These are phyloP conservation scores for Capronia americana DNA, from an alignment of 2,329 filamentous ascomycete genomes.

Conservation along the genomic window DNA sequence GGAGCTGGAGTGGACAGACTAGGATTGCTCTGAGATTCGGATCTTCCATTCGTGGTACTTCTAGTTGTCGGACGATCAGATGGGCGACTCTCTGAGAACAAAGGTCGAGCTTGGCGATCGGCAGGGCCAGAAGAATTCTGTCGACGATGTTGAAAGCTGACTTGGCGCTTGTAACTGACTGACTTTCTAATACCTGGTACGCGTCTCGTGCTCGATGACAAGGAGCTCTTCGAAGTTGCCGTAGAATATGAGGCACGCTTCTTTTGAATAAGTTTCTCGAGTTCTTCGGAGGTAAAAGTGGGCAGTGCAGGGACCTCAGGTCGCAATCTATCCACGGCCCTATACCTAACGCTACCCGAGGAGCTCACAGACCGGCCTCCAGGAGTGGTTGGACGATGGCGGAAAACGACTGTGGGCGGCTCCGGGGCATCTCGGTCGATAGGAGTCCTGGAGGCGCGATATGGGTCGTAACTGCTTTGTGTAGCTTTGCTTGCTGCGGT, in stretches of 20 bases:
- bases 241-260: slow-evolving; percentile 37
- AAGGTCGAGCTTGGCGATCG: slow-evolving; percentile 30
- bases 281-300: slow-evolving; percentile 33
- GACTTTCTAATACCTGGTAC: slow-evolving; percentile 49
- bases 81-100: slow-evolving; percentile 38
- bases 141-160: slow-evolving; percentile 67
- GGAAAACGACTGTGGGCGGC: slow-evolving; percentile 72
- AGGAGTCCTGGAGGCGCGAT: slow-evolving; percentile 69
- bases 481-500: slow-evolving; percentile 51
- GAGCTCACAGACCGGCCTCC: slow-evolving; percentile 47
- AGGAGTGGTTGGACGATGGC: slow-evolving; percentile 55
- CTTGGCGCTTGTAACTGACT: slow-evolving; percentile 64
- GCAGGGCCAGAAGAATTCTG: slow-evolving; percentile 44
- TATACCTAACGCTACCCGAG: slow-evolving; percentile 28
- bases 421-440: slow-evolving; percentile 59
- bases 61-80: slow-evolving; percentile 42
- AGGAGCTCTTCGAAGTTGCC: slow-evolving; percentile 52
- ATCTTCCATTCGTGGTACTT: slow-evolving; percentile 32
- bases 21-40: slow-evolving; percentile 47
- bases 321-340: slow-evolving; percentile 20
- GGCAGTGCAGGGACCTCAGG: slow-evolving; percentile 34
- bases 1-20: slow-evolving; percentile 50
- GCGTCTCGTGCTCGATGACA: slow-evolving; percentile 55
- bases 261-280: slow-evolving; percentile 33
- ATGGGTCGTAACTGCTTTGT: slow-evolving; percentile 80